Percentiles rank a stretch among this genome's conserved stretches.
phyloP scores from a whole-genome alignment of 2,329 filamentous ascomycete species.

The Fusarium verrucosum region DNA sequence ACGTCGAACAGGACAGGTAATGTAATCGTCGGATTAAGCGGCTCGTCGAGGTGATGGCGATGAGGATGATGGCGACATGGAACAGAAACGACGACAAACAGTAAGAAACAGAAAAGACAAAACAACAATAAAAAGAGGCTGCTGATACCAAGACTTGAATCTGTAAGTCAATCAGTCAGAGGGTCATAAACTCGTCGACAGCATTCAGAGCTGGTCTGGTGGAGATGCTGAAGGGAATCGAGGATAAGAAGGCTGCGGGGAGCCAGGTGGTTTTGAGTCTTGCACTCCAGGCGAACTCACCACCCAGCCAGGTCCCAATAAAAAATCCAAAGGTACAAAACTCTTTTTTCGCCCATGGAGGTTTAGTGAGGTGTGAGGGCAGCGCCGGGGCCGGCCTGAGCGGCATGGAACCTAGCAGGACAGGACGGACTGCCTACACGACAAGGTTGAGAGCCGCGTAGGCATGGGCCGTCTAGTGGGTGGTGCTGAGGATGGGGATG shows the following conservation, averaged over 20 bases:
- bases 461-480: slow-evolving; percentile 41
- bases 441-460: slow-evolving; percentile 46
- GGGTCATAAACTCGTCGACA: slow-evolving; percentile 40
- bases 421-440: slow-evolving; percentile 30
- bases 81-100: slow-evolving; percentile 2
- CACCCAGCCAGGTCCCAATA: slow-evolving; percentile 21
- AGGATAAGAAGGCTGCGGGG: slow-evolving; percentile 37
- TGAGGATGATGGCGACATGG: slow-evolving; percentile 6
- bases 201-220: slow-evolving; percentile 38
- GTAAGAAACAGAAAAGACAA: slow-evolving; percentile 5
- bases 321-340: slow-evolving; percentile 28
- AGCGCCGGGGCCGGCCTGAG: slow-evolving; percentile 41
- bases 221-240: slow-evolving; percentile 32
- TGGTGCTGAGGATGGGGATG: slow-evolving; percentile 16
- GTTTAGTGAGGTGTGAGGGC: slow-evolving; percentile 26
- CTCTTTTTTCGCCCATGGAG: slow-evolving; percentile 14
- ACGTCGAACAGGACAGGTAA: slow-evolving; percentile 8
- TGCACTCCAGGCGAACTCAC: not conserved
- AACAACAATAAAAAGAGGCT: slow-evolving; percentile 29
- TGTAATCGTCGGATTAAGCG: slow-evolving; percentile 25
- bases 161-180: slow-evolving; percentile 35
- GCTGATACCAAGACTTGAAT: slow-evolving; percentile 36
- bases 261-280: slow-evolving; percentile 43
- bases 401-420: slow-evolving; percentile 40
- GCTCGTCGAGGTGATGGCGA: slow-evolving; percentile 7